Evolutionary conservation across 164 flowering plant genomes (phyloP), one percentile per base, ranked within the genome.

Genomic region (Stephania japonica): DNA sequence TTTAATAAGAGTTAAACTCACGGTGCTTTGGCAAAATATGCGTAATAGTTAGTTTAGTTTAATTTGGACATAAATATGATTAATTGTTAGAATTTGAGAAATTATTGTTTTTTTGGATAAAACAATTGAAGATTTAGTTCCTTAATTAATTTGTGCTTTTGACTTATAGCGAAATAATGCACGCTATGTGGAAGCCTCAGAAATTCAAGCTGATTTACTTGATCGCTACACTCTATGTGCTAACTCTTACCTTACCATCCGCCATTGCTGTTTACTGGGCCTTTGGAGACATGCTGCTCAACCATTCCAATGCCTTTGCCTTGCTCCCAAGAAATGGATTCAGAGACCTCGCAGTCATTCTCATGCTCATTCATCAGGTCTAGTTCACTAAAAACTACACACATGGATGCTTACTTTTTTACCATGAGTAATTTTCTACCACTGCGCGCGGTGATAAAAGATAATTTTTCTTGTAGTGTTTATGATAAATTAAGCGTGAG

Each of bases 151-250:
- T 32, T 32, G 2, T 27, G 1, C 4, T 32, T 32, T 44, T 44
- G 61, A 5, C 14, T 53, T 53, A 32, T 80, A 90, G 97, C 78
- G 94, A 90, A 81, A 91, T 90, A n/a, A 91, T 91, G 97, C 91
- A 91, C 76, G 97, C 97, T 12, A 91, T 90, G 93, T 90, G 97
- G 97, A 92, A 90, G 86, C 97, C 95, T 24, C 87, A 80, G 24
- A 92, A 90, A 69, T 92, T 92, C 85, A 90, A 92, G 87, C 75
- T 78, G 77, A 80, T 90, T 21, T 93, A 93, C 78, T 78, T 90
- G 21, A 4, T 83, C 21, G 95, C 95, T 16, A 90, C 95, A 16
- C 80, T 92, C 1, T 92, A 89, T 69, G 97, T 92, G n/a, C 83
- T 88, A 77, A 92, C 97, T 38, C 85, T 92, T 2, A 92, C 97